Evolutionary conservation across 1,284 basidiomycete genomes (phyloP).

Genomic region (Peniophora sp.): DNA sequence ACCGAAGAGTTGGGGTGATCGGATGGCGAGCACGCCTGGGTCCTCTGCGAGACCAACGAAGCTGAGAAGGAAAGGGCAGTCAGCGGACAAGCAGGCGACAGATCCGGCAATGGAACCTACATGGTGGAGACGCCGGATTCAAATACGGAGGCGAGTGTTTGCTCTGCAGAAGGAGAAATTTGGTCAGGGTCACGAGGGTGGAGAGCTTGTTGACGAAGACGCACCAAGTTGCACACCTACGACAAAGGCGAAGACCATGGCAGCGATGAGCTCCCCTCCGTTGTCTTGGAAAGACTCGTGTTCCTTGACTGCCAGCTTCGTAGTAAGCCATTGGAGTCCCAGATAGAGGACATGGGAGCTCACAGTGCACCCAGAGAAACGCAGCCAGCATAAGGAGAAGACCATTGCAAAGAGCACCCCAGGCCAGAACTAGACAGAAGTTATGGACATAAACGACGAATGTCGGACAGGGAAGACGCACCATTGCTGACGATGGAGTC

Average conservation of each 20-base stretch:
- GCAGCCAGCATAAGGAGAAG: conserved; percentile 74
- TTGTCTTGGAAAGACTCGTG: conserved; percentile 62
- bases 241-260: conserved; percentile 74
- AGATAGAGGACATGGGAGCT: conserved; percentile 19
- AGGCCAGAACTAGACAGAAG: conserved; percentile 44
- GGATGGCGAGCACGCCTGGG: conserved; percentile 65
- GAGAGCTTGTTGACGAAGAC: conserved; percentile 16
- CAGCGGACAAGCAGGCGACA: too few species aligned
- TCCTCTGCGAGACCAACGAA: conserved; percentile 77
- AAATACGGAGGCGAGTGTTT: conserved; percentile 62
- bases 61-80: too few species aligned
- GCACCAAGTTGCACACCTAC: conserved; percentile 69
- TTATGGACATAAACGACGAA: conserved; percentile 1
- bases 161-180: conserved; percentile 29
- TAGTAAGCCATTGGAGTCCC: conserved; percentile 13
- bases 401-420: conserved; percentile 76
- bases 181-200: neutral
- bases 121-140: conserved; percentile 82
- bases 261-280: conserved; percentile 72
- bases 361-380: conserved; percentile 75
- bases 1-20: conserved; percentile 65
- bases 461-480: conserved; percentile 23
- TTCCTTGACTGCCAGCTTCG: conserved; percentile 39
- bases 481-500: conserved; percentile 81
- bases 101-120: too few species aligned